These are phyloP conservation scores for Purpureocillium lavendulum DNA, from an alignment of 2,329 filamentous ascomycete genomes.

Conservation along the genomic window DNA sequence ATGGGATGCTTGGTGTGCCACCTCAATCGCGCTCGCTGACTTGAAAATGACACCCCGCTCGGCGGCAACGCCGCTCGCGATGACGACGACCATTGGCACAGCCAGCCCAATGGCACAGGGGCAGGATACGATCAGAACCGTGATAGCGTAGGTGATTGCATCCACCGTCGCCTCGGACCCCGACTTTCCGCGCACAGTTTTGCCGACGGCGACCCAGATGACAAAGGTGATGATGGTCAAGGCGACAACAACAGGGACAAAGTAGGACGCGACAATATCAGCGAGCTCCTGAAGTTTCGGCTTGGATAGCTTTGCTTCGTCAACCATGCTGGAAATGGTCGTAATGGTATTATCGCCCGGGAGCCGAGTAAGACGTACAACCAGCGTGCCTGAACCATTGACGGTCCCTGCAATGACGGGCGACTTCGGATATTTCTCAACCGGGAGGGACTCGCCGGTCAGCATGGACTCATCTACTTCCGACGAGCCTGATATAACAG, in stretches of 20 bases:
- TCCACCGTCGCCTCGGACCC: conserved; percentile 43
- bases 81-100: conserved; percentile 71
- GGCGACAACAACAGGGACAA: conserved; percentile 56
- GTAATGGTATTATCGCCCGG: conserved; percentile 65
- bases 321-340: conserved; percentile 60
- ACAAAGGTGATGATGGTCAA: conserved; percentile 53
- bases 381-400: conserved; percentile 55
- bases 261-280: conserved; percentile 58
- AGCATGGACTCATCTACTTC: conserved; percentile 73
- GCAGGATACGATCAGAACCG: conserved; percentile 67
- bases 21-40: conserved; percentile 54
- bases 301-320: conserved; percentile 60
- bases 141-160: conserved; percentile 64
- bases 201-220: conserved; percentile 57
- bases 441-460: conserved; percentile 59
- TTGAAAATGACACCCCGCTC: conserved; percentile 61
- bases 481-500: conserved; percentile 50
- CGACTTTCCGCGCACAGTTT: conserved; percentile 23
- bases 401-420: conserved; percentile 59
- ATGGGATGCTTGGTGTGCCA: conserved; percentile 51
- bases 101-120: conserved; percentile 69
- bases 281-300: conserved; percentile 61
- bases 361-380: conserved; percentile 50
- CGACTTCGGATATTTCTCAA: conserved; percentile 47
- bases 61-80: conserved; percentile 60